phyloP scores from a whole-genome alignment of 495 filamentous ascomycete genomes.

The Eremomyces bilateralis region DNA sequence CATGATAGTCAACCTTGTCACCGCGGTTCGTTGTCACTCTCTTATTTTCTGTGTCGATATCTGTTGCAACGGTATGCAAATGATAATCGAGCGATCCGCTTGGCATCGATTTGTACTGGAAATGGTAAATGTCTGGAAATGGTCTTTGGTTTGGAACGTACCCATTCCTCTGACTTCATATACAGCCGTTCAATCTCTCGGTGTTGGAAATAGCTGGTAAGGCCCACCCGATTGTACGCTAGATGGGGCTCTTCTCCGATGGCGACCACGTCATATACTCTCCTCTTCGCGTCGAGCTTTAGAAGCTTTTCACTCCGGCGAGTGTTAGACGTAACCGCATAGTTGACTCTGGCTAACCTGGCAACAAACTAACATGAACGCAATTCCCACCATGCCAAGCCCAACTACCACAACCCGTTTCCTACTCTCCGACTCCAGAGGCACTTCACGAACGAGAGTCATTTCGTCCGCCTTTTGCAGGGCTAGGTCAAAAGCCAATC shows the following conservation, averaged over 20 bases:
- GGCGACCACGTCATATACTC: conserved; percentile 69
- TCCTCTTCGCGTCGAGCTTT: conserved; percentile 56
- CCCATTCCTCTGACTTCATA: conserved; percentile 78
- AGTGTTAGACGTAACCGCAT: neutral
- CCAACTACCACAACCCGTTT: conserved; percentile 75
- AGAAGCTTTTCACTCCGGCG: conserved; percentile 59
- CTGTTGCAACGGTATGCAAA: conserved; percentile 58
- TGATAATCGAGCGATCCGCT: conserved; percentile 59
- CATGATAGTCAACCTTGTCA: conserved; percentile 56
- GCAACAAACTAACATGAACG: conserved; percentile 60
- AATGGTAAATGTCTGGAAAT: neutral
- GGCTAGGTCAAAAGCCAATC: no score
- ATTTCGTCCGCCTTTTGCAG: no score
- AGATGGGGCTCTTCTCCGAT: conserved; percentile 85
- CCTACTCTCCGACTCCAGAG: no score
- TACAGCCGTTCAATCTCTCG: conserved; percentile 78
- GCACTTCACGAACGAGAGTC: no score
- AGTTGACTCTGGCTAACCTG: neutral
- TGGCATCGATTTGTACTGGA: conserved; percentile 31
- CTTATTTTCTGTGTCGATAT: conserved; percentile 42
- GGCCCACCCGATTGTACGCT: conserved; percentile 90
- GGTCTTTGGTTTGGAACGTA: conserved; percentile 18
- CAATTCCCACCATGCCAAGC: conserved; percentile 87
- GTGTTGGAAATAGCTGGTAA: conserved; percentile 85
- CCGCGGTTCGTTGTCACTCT: conserved; percentile 49